Base-by-base conservation (phyloP, 352 stramenopile genomes). In the Phytophthora melonis region DNA sequence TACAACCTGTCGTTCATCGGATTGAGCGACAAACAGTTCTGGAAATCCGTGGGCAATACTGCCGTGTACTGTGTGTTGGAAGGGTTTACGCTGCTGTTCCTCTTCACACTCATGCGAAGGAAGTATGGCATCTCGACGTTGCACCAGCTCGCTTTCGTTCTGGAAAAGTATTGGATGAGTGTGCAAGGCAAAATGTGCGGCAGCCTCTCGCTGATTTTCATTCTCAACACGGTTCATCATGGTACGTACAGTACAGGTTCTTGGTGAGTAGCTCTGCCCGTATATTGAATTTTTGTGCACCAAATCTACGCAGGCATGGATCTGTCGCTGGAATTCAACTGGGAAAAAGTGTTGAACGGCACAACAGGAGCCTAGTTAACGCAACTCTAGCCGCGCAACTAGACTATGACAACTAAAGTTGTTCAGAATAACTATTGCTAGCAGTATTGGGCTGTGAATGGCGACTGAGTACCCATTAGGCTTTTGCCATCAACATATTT, bases 141-240 rank as follows among this genome's bases (percentile, higher is more conserved):
- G 32, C 65, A 78, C 36, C 61, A 75, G 57, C 57, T 84, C 13
- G 74, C 65, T 2, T 84, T 81, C 50, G 70, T 80, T 43, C 65
- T 82, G 34, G 71, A 82, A 58, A 80, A 70, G 32, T 78, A 84
- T 58, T 79, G 66, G 50, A 70, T 69, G 61, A 61, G 49, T 32
- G 63, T 77, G 0, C 69, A 77, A n/a, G 70, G 55, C 21, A 78
- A 80, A 54, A 41, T 82, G 10, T 39, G 72, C 36, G 68, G 55
- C 49, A 71, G 63, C 43, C 45, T 82, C 50, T 18, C 66, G 19
- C 59, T 80, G 21, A 80, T 82, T 45, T 77, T 81, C 54, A 70
- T 77, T 43, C 60, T 78, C 13, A 71, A 66, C 60, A 72, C 65
- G 3, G 49, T 62, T 10, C 65, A 72, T 49, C 57, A 72, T 25